Evolutionary conservation across 345 rosid genomes (phyloP).

Genomic region (Abelmoschus esculentus): DNA sequence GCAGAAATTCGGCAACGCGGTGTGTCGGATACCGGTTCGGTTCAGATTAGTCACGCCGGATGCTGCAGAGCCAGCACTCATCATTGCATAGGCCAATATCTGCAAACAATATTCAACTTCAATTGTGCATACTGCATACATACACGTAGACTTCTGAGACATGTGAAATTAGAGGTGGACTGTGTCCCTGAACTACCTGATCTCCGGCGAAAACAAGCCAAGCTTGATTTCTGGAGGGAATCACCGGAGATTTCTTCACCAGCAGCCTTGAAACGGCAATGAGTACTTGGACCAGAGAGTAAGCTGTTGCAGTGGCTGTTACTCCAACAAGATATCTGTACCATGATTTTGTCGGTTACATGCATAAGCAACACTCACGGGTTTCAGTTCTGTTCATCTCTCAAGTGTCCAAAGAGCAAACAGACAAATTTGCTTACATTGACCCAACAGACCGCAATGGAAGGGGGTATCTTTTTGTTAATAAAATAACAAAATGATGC

Average conservation of each 20-base stretch:
- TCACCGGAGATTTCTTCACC: constrained; percentile 36
- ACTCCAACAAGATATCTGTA: constrained; percentile 70
- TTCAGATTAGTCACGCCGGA: constrained; percentile 76
- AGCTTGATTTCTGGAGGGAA: constrained; percentile 56
- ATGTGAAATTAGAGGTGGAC: no score
- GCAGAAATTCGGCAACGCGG: constrained; percentile 79
- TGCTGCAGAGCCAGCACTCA: constrained; percentile 77
- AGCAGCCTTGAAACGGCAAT: constrained; percentile 44
- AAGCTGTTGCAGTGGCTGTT: constrained; percentile 43
- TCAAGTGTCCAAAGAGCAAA: neutral
- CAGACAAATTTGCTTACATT: neutral
- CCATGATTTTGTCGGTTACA: neutral
- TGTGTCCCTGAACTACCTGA: constrained; percentile 41
- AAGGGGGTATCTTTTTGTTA: neutral
- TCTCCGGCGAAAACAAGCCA: constrained; percentile 75
- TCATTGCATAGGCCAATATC: constrained; percentile 57
- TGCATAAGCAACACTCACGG: neutral
- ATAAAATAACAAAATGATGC: neutral
- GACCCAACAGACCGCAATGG: neutral
- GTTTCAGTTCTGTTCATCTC: neutral
- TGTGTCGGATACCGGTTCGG: constrained; percentile 62
- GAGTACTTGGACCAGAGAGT: constrained; percentile 55
- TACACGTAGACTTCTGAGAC: neutral
- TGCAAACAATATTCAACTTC: constrained; percentile 14
- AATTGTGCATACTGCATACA: no score